Evolutionary conservation across 164 flowering plant species (phyloP).

Genomic region (Hamamelis virginiana): DNA sequence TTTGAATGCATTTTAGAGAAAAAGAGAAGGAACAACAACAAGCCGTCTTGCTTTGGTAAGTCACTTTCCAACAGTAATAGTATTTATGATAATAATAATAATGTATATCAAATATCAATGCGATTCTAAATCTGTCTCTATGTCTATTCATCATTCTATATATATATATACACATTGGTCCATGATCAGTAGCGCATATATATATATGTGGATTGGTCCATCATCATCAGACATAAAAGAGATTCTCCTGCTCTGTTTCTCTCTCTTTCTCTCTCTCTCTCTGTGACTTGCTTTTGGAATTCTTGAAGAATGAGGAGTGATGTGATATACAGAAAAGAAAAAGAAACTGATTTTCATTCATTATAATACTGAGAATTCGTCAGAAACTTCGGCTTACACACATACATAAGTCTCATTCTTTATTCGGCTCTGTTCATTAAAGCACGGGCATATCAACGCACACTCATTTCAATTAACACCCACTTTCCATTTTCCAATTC

Average conservation of each 20-base stretch:
- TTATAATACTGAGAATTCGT: constrained; percentile 5
- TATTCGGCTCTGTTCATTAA: constrained; percentile 23
- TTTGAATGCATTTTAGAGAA: not conserved
- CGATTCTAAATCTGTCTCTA: constrained; percentile 12
- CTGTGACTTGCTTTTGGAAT: constrained; percentile 6
- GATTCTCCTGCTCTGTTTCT: not conserved
- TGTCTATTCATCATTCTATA: constrained; percentile 15
- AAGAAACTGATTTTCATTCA: not conserved
- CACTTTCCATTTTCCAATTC: constrained; percentile 7
- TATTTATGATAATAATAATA: no score
- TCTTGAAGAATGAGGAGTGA: constrained; percentile 10
- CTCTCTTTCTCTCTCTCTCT: not conserved
- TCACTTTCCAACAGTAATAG: constrained; percentile 18
- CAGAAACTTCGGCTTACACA: constrained; percentile 39
- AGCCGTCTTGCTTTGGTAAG: constrained; percentile 7
- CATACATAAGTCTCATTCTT: constrained; percentile 3
- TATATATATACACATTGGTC: not conserved
- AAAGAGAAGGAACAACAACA: not conserved
- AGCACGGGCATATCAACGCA: constrained; percentile 19
- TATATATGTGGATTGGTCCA: not conserved
- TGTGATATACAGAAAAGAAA: constrained; percentile 8
- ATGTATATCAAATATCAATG: not conserved
- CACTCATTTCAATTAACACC: not conserved
- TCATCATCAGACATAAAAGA: not conserved
- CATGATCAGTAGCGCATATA: not conserved